phyloP scores from a whole-genome alignment of 176 grass and related monocot genomes.

The Ensete glaucum region DNA sequence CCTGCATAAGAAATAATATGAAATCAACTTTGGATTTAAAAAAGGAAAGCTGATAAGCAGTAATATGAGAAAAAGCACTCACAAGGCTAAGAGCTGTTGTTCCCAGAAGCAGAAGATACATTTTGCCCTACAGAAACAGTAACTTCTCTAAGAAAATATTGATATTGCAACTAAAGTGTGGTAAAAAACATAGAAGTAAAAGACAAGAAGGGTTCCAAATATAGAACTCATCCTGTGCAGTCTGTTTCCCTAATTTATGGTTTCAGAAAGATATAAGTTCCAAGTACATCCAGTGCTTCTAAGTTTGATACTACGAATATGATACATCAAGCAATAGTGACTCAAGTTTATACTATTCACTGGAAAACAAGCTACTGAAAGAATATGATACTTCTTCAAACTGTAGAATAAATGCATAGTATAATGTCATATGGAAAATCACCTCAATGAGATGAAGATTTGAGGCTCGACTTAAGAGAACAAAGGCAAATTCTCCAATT shows the following conservation, averaged over 20 bases:
- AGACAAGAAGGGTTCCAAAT: neutral
- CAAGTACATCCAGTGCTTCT: neutral
- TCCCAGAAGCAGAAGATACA: conserved; percentile 96
- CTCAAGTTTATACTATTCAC: neutral
- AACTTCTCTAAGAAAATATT: neutral
- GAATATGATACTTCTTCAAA: neutral
- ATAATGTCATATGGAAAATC: conserved; percentile 16
- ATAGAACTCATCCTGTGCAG: too few relatives aligned
- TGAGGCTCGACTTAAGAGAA: conserved; percentile 90
- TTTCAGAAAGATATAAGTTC: neutral
- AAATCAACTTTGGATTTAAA: conserved; percentile 8
- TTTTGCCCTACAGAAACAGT: conserved; percentile 58
- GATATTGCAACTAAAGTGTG: too few relatives aligned
- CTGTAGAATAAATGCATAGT: conserved; percentile 9
- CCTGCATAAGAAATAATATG: conserved; percentile 37
- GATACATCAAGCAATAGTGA: neutral
- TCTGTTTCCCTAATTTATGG: neutral
- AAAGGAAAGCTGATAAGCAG: neutral
- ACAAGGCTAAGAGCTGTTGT: conserved; percentile 97
- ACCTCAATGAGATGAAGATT: conserved; percentile 98
- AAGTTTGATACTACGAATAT: neutral
- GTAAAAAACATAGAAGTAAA: neutral
- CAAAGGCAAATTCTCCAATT: conserved; percentile 99
- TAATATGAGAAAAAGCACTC: conserved; percentile 21
- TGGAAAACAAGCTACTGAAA: neutral